phyloP scores from a whole-genome alignment of 805 yeast genomes.

The Crinitomyces ghanaensis region DNA sequence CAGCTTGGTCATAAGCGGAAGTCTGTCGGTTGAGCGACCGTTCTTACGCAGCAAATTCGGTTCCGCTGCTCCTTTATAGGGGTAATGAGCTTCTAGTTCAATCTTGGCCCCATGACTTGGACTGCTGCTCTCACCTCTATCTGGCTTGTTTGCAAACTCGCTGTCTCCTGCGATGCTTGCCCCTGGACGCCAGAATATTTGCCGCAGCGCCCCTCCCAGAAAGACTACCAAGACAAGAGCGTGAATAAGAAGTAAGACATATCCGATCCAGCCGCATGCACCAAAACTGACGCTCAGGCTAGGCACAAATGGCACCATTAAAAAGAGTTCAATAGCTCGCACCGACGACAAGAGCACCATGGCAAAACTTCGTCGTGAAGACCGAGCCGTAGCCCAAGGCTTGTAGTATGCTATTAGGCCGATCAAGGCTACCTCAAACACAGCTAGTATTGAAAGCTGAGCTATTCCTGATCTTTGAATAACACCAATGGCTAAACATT shows the following conservation, averaged over 20 bases:
- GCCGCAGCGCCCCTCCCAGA: slow-evolving; percentile 11
- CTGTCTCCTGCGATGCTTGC: no score
- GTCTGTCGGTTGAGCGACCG: no score
- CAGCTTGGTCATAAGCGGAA: no score
- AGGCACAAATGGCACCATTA: slow-evolving; percentile 20
- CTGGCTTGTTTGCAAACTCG: no score
- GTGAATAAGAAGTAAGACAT: slow-evolving; percentile 23
- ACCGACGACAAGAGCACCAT: slow-evolving; percentile 11
- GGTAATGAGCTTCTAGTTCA: no score
- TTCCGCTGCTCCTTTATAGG: no score
- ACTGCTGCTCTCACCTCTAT: no score
- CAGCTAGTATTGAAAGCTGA: slow-evolving; percentile 23
- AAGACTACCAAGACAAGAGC: slow-evolving; percentile 21
- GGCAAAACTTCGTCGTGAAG: no score
- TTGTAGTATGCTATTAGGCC: slow-evolving; percentile 10
- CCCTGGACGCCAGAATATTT: neutral
- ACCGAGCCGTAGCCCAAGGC: no score
- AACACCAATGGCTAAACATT: slow-evolving; percentile 25
- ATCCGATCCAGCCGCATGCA: slow-evolving; percentile 23
- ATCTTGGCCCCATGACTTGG: no score
- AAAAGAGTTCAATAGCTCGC: slow-evolving; percentile 15
- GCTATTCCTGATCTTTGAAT: slow-evolving; percentile 26
- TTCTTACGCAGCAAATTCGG: no score
- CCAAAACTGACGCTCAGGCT: slow-evolving; percentile 14
- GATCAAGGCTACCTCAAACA: slow-evolving; percentile 18